Evolutionary conservation across 192 early-diverging fungal species (phyloP).

Genomic region (Coemansia sp.): DNA sequence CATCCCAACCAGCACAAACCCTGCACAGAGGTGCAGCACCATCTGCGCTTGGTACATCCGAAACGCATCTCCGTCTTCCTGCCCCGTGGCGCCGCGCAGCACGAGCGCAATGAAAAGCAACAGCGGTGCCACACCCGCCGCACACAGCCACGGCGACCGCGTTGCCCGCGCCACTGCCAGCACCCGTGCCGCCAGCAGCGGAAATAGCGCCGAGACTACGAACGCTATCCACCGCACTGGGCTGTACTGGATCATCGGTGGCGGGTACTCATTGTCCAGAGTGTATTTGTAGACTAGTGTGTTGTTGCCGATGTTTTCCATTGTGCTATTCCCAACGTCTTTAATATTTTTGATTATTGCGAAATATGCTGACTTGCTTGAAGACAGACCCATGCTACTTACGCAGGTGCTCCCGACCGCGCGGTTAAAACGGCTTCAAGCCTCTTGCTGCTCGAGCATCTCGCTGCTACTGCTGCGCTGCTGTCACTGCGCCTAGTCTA

Average conservation of each 20-base stretch:
- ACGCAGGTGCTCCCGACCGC: not conserved
- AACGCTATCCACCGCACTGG: slow-evolving; percentile 51
- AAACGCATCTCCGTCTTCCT: slow-evolving; percentile 32
- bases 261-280: slow-evolving; percentile 43
- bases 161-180: slow-evolving; percentile 21
- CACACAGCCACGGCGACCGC: slow-evolving; percentile 31
- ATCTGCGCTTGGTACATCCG: slow-evolving; percentile 46
- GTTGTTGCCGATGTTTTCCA: slow-evolving; percentile 10
- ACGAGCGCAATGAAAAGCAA: slow-evolving; percentile 42
- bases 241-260: slow-evolving; percentile 44
- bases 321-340: not conserved
- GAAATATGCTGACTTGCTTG: not conserved
- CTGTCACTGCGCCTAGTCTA: not conserved
- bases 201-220: slow-evolving; percentile 35
- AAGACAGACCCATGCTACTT: not conserved
- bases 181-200: slow-evolving; percentile 28
- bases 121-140: slow-evolving; percentile 23
- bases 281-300: slow-evolving; percentile 51
- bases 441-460: not conserved
- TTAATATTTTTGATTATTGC: not conserved
- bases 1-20: slow-evolving; percentile 28
- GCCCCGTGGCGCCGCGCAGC: slow-evolving; percentile 41
- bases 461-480: not conserved
- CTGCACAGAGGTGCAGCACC: slow-evolving; percentile 36
- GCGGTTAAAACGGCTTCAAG: not conserved